Evolutionary conservation across 768 basidiomycete genomes (phyloP).

Genomic region (Psilocybe cubensis): DNA sequence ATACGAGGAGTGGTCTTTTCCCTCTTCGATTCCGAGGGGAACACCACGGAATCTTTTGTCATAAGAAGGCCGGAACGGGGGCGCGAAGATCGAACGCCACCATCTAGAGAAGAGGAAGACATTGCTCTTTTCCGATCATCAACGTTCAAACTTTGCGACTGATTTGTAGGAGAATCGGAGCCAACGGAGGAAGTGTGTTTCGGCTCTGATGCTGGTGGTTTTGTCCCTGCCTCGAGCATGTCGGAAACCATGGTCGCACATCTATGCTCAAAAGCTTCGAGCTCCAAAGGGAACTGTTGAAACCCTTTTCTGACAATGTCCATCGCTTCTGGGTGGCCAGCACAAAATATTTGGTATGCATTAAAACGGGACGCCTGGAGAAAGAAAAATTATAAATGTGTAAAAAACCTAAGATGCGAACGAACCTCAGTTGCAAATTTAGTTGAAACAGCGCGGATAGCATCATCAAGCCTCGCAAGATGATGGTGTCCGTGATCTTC

Average conservation of each 20-base stretch:
- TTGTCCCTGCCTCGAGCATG: slow-evolving; percentile 29
- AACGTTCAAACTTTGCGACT: slow-evolving; percentile 15
- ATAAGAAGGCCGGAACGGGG: slow-evolving; percentile 35
- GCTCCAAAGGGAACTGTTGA: slow-evolving; percentile 68
- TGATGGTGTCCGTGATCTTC: slow-evolving; percentile 19
- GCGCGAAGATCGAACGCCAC: slow-evolving; percentile 40
- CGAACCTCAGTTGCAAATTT: slow-evolving; percentile 63
- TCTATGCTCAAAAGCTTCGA: slow-evolving; percentile 82
- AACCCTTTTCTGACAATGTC: slow-evolving; percentile 71
- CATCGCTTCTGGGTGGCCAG: slow-evolving; percentile 82
- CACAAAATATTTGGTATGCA: slow-evolving; percentile 86
- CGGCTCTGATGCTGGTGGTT: slow-evolving; percentile 24
- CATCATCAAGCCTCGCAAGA: slow-evolving; percentile 41
- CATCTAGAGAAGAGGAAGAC: slow-evolving; percentile 57
- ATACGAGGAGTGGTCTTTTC: slow-evolving; percentile 44
- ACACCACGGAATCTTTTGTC: slow-evolving; percentile 33
- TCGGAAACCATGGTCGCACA: slow-evolving; percentile 62
- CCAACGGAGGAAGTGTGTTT: slow-evolving; percentile 22
- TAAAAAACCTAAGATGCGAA: slow-evolving; percentile 6
- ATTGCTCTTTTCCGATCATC: slow-evolving; percentile 44
- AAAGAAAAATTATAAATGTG: slow-evolving; percentile 5
- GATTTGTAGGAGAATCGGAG: slow-evolving; percentile 17
- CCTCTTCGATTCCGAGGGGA: slow-evolving; percentile 26
- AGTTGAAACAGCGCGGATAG: slow-evolving; percentile 53
- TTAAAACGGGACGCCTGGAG: slow-evolving; percentile 74